Percentiles rank a stretch among this genome's conserved stretches.
Conservation (phyloP, 371 early-diverging fungal species). For the Syncephalastrum racemosum region DNA sequence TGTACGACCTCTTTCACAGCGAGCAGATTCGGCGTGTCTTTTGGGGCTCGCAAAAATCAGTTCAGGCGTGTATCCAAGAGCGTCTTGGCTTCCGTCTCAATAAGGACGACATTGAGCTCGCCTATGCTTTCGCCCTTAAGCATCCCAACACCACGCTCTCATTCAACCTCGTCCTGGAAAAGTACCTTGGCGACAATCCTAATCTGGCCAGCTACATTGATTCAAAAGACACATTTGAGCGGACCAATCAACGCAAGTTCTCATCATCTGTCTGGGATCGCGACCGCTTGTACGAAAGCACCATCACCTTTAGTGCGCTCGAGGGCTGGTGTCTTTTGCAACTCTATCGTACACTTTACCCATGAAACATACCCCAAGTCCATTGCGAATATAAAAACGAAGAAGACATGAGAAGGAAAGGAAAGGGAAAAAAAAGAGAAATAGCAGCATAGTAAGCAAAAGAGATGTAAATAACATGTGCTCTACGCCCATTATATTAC, state of each 20-base stretch:
- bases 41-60: not conserved
- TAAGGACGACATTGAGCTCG: constrained; percentile 10
- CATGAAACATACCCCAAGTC: constrained; percentile 1
- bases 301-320: constrained; percentile 21
- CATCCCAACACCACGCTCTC: not conserved
- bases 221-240: constrained; percentile 14
- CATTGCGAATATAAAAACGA: not conserved
- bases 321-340: constrained; percentile 22
- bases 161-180: constrained; percentile 5
- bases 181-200: constrained; percentile 19
- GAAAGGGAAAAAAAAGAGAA: too few relatives aligned
- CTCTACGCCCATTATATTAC: too few relatives aligned
- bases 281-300: constrained; percentile 10
- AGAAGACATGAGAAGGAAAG: not conserved
- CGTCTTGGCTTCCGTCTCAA: constrained; percentile 16
- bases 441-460: too few relatives aligned
- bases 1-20: constrained; percentile 1
- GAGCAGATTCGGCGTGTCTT: too few relatives aligned
- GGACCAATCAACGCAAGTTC: constrained; percentile 13
- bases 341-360: not conserved
- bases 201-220: constrained; percentile 9
- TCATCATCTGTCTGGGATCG: constrained; percentile 28
- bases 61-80: constrained; percentile 5
- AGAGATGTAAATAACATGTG: too few relatives aligned
- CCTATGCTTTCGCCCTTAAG: constrained; percentile 18